Base-by-base conservation (phyloP, 2,329 filamentous ascomycete species). In the Aspergillus pseudoviridinutans region DNA sequence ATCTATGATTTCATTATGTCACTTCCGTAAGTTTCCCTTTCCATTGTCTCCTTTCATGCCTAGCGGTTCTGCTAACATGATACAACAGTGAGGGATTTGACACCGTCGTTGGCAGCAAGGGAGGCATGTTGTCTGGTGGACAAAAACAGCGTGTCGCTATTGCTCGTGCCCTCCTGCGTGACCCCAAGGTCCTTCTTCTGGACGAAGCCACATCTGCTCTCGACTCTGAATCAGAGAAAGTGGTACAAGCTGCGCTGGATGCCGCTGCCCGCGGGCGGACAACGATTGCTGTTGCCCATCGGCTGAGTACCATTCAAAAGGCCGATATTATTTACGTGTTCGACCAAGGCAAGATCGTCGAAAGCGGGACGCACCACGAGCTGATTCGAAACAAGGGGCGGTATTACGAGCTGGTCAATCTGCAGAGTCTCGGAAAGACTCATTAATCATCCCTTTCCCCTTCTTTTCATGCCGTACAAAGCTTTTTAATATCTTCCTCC, bases 241-340 rank as follows among this genome's bases (percentile, higher is more conserved):
- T 82, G 42, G 78, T 80, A 6, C 91, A 90, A 3, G 87, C 84
- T 2, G 89, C 89, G 0, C 78, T 96, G 3, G 91, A 97, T 73
- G 86, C 87, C 61, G 92, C 92, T 1, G 88, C 91, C 22, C 88
- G 90, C 79, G 91, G 87, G 49, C 84, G 92, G 53, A 96, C 92
- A 6, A 97, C 93, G 0, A 94, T 99, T 61, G 92, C 93, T 0
- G 93, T 99, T 1, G 94, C 94, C 3, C 93, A 99, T 75, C 83
- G 94, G 25, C 79, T 99, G 5, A 91, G 87, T 68, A 97, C 94
- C 0, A 97, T 97, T 59, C 92, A 96, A 71, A 92, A 94, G 71
- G 93, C 93, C 0, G 93, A 97, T 70, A 79, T 93, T 51, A 97
- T 97, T 66, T 97, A 95, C 64, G 93, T 97, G n/a, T 94, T 97